These are phyloP conservation scores for Dalbergia oliveri DNA, from an alignment of 306 rosid species.

Conservation along the genomic window DNA sequence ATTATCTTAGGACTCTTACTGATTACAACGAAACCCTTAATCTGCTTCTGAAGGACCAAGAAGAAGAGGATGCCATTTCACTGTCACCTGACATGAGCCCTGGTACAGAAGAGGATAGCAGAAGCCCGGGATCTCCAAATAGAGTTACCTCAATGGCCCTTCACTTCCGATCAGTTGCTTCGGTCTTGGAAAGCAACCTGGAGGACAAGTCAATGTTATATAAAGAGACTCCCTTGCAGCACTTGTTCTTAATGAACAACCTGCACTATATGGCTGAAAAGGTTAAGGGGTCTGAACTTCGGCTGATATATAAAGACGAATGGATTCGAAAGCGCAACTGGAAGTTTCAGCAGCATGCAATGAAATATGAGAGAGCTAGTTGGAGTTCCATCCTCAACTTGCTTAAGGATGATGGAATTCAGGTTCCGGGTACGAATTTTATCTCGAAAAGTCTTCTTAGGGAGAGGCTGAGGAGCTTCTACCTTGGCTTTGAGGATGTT, in stretches of 20 bases:
- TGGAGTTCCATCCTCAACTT: slow-evolving; percentile 79
- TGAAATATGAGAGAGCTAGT: slow-evolving; percentile 83
- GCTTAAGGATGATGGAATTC: slow-evolving; percentile 80
- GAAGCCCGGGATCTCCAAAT: slow-evolving; percentile 47
- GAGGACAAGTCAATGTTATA: slow-evolving; percentile 75
- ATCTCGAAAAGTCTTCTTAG: slow-evolving; percentile 66
- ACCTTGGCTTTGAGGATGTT: slow-evolving; percentile 81
- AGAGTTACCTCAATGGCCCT: slow-evolving; percentile 64
- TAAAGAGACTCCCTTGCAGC: slow-evolving; percentile 76
- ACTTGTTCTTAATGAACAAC: slow-evolving; percentile 92
- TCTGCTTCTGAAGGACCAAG: slow-evolving; percentile 68
- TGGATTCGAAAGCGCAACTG: slow-evolving; percentile 81
- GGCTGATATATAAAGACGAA: slow-evolving; percentile 69
- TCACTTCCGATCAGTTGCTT: slow-evolving; percentile 68
- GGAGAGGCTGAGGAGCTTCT: slow-evolving; percentile 77
- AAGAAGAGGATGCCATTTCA: slow-evolving; percentile 53
- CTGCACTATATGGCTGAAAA: slow-evolving; percentile 89
- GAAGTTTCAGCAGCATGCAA: slow-evolving; percentile 84
- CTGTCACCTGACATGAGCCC: slow-evolving; percentile 72
- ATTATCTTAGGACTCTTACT: slow-evolving; percentile 76
- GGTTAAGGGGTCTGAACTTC: slow-evolving; percentile 80
- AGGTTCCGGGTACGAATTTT: slow-evolving; percentile 62
- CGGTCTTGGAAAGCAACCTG: slow-evolving; percentile 77
- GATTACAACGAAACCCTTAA: slow-evolving; percentile 73
- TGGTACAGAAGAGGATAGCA: slow-evolving; percentile 56